Evolutionary conservation across 257 asterid genomes (phyloP), one percentile per base, ranked within the genome.

Genomic region (Scutellaria galericulata): DNA sequence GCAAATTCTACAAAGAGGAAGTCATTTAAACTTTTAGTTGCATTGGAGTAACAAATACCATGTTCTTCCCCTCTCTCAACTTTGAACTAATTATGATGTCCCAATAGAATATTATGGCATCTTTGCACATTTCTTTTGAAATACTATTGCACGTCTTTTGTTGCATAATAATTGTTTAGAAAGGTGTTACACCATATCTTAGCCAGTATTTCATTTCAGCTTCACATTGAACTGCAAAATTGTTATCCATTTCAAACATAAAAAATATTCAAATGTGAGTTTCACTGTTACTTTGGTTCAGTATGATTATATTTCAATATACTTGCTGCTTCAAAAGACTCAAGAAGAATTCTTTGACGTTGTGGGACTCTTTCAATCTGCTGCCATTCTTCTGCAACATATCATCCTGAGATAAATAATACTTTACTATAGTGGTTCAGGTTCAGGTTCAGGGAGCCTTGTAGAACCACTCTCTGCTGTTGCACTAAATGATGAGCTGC

Each of bases 391-490:
- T 63, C 60, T 66, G 60, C 42, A 63, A 44, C 24, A 46, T 37
- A 46, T 66, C 66, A 45, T 77, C 53, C 65, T 53, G 50, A 67
- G 77, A 66, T 62, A 78, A 74, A 74, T 78, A 66, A 83, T 70
- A 56, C 77, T 74, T 69, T 73, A 68, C 77, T 82, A 66, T 86
- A 91, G 99, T 85, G 93, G 87, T 86, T 83, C 97, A 89, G 97
- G 87, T 86, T 83, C 97, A 89, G 97, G 91, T 83, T 76, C 82
- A 40, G 98, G 92, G 79, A 90, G 84, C 78, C 77, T 87, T 55
- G 68, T 92, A 2, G 99, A 95, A 84, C 99, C 99, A 70, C 88
- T 95, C 66, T 74, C 89, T 75, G 98, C 97, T 62, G 96, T 95
- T 72, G 90, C 97, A 45, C 69, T 95, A 55, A 95, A 95, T 79